Evolutionary conservation across 495 filamentous ascomycete genomes (phyloP), one percentile per base, ranked within the genome.

Genomic region (Annulohypoxylon nitens): DNA sequence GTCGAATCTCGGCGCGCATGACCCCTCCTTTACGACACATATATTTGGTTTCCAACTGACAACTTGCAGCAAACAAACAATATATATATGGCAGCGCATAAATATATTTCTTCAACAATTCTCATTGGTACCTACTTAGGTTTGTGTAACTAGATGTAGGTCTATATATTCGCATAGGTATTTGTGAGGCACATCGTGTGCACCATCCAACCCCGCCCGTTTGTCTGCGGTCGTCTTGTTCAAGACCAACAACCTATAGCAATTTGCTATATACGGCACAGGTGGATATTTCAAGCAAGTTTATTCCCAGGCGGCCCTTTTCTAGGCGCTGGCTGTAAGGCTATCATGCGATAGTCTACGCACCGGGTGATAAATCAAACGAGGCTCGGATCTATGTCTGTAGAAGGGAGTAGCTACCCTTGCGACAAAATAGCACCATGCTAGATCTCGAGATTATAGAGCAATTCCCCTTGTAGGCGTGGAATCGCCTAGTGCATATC

Each of bases 281-380:
- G 20, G 11, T 45, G 23, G 61, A 23, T 26, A 50, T 11, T 51
- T 57, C 18, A 59, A 68, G 25, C 58, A 67, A 63, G 69, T 43
- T 61, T 60, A 36, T 25, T 64, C 54, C 45, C 68, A 64, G 34
- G 59, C 50, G 64, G 36, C 45, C 45, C 54, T 59, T 60, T 69
- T 73, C 63, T 68, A 36, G 36, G 72, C 50, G 30, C 30, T 7
- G 12, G 12, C 3, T 30, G 11, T 16, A 14, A 37, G 36, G 39
- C 50, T 37, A 58, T 9, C 9, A 58, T 34, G n/a, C 23, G 23
- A 66, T 45, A 59, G 57, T 50, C 39, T 4, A 36, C 9, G 34
- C 30, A 53, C 3, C 10, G 9, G 16, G 10, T 23, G 16, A 58
- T 3, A 55, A 16, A n/a, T 23, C 23, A 58, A 6, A 45, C 1